phyloP scores from a whole-genome alignment of 176 grass and related monocot genomes.

The Musa acuminata region DNA sequence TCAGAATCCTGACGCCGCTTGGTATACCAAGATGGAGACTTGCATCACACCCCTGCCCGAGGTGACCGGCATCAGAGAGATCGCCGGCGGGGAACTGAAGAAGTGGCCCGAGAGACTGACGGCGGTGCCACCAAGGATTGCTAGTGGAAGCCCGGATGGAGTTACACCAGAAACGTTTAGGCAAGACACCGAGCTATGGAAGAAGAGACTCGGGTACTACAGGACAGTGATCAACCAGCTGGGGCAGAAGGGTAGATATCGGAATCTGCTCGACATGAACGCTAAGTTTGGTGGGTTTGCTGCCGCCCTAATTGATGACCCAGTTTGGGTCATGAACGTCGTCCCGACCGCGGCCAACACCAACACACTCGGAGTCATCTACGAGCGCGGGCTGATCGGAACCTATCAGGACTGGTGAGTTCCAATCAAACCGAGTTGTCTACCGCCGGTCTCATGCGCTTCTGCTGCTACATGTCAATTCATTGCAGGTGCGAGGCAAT shows the following conservation, averaged over 20 bases:
- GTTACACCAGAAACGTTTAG: slow-evolving; percentile 26
- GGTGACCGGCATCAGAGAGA: slow-evolving; percentile 8
- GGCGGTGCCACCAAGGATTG: slow-evolving; percentile 33
- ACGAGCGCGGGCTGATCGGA: slow-evolving; percentile 48
- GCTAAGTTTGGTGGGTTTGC: slow-evolving; percentile 33
- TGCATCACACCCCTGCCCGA: slow-evolving; percentile 41
- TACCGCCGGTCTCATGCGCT: too few relatives aligned
- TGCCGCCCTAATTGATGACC: slow-evolving; percentile 29
- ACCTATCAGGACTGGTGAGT: slow-evolving; percentile 45
- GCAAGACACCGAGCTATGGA: slow-evolving; percentile 35
- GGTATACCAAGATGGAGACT: slow-evolving; percentile 36
- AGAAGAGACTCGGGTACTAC: slow-evolving; percentile 34
- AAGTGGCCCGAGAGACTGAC: slow-evolving; percentile 40
- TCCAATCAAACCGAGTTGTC: neutral
- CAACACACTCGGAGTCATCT: slow-evolving; percentile 39
- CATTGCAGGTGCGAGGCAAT: slow-evolving; percentile 43
- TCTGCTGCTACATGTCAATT: neutral
- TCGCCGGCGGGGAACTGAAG: slow-evolving; percentile 20
- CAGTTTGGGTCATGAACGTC: slow-evolving; percentile 55
- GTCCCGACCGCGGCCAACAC: slow-evolving; percentile 23
- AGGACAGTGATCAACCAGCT: slow-evolving; percentile 32
- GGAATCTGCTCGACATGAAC: slow-evolving; percentile 63
- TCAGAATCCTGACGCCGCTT: slow-evolving; percentile 26
- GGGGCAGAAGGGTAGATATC: slow-evolving; percentile 39
- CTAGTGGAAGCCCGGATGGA: slow-evolving; percentile 16